Conservation (phyloP, 805 yeast genomes). For the Saccharomyces paradoxus region DNA sequence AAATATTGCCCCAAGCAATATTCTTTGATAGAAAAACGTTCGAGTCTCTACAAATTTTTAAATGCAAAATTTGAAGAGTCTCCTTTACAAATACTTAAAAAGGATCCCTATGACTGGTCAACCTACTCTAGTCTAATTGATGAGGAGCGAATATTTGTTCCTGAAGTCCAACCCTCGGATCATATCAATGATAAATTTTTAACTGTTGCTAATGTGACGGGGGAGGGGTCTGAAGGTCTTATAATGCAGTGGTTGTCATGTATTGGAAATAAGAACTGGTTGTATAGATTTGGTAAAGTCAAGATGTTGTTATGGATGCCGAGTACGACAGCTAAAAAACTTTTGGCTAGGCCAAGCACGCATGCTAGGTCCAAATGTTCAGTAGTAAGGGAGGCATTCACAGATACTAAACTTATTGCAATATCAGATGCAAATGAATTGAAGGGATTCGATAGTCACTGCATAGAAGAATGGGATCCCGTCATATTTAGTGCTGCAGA, state of each 20-base stretch:
- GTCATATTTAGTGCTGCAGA: slow-evolving; percentile 27
- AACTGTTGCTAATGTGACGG: slow-evolving; percentile 51
- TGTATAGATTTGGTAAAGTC: slow-evolving; percentile 64
- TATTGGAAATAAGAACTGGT: slow-evolving; percentile 63
- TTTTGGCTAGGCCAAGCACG: slow-evolving; percentile 49
- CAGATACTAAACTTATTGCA: slow-evolving; percentile 53
- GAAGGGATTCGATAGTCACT: slow-evolving; percentile 11
- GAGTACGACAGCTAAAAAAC: slow-evolving; percentile 50
- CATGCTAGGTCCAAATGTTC: slow-evolving; percentile 53
- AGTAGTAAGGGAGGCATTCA: slow-evolving; percentile 53
- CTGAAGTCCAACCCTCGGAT: slow-evolving; percentile 31
- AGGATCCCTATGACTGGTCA: slow-evolving; percentile 63
- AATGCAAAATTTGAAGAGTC: slow-evolving; percentile 1
- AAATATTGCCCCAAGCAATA: slow-evolving; percentile 56
- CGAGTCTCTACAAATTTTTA: slow-evolving; percentile 19
- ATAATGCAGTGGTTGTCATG: slow-evolving; percentile 70
- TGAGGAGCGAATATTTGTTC: slow-evolving; percentile 37
- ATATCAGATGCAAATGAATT: slow-evolving; percentile 22
- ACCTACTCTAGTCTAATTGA: slow-evolving; percentile 45
- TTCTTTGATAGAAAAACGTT: slow-evolving; percentile 49
- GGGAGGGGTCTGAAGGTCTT: slow-evolving; percentile 51
- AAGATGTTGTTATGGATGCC: slow-evolving; percentile 65
- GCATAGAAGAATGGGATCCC: slow-evolving; percentile 25
- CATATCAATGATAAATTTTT: slow-evolving; percentile 47
- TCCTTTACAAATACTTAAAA: slow-evolving; percentile 29